Evolutionary conservation across 1,284 basidiomycete species (phyloP), one percentile per base, ranked within the genome.

Genomic region (Phenoliferia sp.): DNA sequence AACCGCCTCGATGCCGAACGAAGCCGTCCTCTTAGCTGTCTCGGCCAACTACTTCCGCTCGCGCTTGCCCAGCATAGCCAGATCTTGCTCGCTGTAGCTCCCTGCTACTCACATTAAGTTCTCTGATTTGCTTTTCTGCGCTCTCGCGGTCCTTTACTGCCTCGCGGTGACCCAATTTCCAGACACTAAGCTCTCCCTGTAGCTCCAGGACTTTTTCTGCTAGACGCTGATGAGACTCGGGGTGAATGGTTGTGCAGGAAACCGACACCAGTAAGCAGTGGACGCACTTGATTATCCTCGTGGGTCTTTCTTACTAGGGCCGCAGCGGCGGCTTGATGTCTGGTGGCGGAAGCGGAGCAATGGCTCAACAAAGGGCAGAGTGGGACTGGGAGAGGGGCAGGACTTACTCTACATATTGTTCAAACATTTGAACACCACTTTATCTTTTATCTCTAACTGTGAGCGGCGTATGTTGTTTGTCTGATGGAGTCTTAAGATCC

Each of bases 111-210:
- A 28, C 31, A 6, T 16, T 36, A 52, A 63, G 56, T 16, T 64
- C 69, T 16, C 64, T 61, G 48, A 68, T 59, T 26, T 68, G 59
- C 28, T 61, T 66, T 62, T 70, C 66, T 0, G 69, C 66, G 12
- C 61, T 55, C 32, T 63, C 36, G 5, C 62, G 61, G 22, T 56
- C 50, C 10, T 44, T 62, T 10, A 31, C 39, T 0, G 34, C 52
- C 16, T 68, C 62, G 4, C 58, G 36, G 33, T 68, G 64, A 9
- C 64, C 64, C 1, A 63, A 54, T n/a, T 68, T 66, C 59, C 48
- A 64, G 56, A 59, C 29, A 6, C 59, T 17, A 7, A 68, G 64
- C 7, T 68, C 62, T 3, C 36, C 26, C 28, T 70, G 66, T 31
- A 70, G 62, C 2, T 56, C 34, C 10, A 26, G n/a, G 16, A 59